Evolutionary conservation across 345 rosid genomes (phyloP).

Genomic region (Camelina neglecta): DNA sequence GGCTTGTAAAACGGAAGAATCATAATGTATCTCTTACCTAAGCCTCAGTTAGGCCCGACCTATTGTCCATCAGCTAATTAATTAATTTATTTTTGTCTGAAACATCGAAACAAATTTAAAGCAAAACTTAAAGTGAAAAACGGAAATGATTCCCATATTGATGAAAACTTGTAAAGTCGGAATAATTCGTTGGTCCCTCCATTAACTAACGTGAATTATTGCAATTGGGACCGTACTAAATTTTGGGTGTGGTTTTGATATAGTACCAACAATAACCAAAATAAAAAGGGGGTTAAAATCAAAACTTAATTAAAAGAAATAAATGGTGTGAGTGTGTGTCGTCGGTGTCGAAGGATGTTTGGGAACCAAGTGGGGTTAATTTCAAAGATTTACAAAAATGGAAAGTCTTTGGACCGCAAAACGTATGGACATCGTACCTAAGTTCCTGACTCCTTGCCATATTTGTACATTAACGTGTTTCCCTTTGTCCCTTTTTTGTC

Average conservation of each 20-base stretch:
- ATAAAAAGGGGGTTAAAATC: background rate
- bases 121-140: constrained; percentile 29
- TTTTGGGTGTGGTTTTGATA: constrained; percentile 35
- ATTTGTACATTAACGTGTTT: constrained; percentile 40
- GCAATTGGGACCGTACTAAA: constrained; percentile 45
- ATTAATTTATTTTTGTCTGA: constrained; percentile 28
- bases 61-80: constrained; percentile 16
- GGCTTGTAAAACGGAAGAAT: constrained; percentile 24
- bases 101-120: constrained; percentile 44
- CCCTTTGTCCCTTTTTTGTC: constrained; percentile 44
- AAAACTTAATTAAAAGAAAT: constrained; percentile 19
- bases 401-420: constrained; percentile 51
- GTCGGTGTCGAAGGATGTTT: constrained; percentile 45
- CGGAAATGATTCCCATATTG: constrained; percentile 38
- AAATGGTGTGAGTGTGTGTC: constrained; percentile 33
- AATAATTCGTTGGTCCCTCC: constrained; percentile 46
- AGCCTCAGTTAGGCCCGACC: constrained; percentile 42
- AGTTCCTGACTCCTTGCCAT: constrained; percentile 47
- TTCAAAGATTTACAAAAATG: constrained; percentile 43
- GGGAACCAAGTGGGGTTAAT: constrained; percentile 49
- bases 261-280: constrained; percentile 14
- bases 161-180: constrained; percentile 43
- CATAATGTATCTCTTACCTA: constrained; percentile 19
- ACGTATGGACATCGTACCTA: constrained; percentile 50
- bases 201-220: constrained; percentile 46